These are phyloP conservation scores for Monosporascus ibericus DNA, from an alignment of 2,329 filamentous ascomycete species.

Conservation along the genomic window DNA sequence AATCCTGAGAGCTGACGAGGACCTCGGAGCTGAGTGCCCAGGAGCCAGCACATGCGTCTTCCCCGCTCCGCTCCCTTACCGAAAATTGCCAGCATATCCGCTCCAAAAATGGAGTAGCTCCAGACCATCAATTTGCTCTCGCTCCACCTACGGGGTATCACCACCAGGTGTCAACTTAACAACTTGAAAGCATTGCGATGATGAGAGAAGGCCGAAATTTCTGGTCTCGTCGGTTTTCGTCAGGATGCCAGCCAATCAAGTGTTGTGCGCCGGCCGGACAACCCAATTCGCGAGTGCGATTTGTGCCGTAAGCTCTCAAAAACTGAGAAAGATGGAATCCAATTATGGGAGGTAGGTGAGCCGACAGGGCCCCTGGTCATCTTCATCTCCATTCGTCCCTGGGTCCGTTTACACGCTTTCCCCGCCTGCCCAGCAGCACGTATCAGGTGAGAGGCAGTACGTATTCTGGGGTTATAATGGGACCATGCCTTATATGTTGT, in stretches of 20 bases:
- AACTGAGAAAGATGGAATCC: slow-evolving; percentile 11
- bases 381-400: neutral
- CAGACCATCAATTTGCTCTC: neutral
- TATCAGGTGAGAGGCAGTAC: neutral
- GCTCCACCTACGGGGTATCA: neutral
- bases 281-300: too few relatives aligned
- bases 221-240: too few relatives aligned
- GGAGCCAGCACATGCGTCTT: neutral
- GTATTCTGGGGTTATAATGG: neutral
- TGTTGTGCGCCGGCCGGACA: too few relatives aligned
- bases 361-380: slow-evolving; percentile 9
- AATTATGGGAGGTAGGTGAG: slow-evolving; percentile 13
- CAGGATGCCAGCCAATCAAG: too few relatives aligned
- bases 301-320: too few relatives aligned
- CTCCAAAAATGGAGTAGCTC: neutral
- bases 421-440: neutral
- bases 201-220: too few relatives aligned
- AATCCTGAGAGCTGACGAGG: neutral
- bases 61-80: neutral
- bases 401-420: slow-evolving; percentile 6
- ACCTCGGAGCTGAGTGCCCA: neutral
- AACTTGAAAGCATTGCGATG: too few relatives aligned
- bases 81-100: neutral
- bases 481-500: neutral
- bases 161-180: neutral